A percentile compares a stretch with the other conserved stretches of the same genome.
Evolutionary conservation across 139 green algal genomes (phyloP).

Genomic region (Tetradesmus obliquus): DNA sequence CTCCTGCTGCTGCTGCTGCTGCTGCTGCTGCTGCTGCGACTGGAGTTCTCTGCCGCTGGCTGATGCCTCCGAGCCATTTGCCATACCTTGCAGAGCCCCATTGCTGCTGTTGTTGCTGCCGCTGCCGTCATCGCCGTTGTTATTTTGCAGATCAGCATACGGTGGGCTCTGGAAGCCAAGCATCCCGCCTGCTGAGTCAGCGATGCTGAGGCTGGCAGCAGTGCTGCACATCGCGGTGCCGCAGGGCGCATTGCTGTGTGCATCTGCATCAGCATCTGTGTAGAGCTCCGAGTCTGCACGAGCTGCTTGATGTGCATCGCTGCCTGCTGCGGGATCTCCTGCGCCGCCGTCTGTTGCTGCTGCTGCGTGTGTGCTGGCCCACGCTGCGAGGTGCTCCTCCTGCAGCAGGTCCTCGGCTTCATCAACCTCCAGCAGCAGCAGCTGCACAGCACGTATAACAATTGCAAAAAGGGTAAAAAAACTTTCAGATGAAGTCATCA

Average conservation of each 20-base stretch:
- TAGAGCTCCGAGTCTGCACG: neutral
- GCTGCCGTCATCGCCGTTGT: neutral
- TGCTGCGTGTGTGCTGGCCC: constrained; percentile 31
- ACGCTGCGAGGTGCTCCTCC: constrained; percentile 12
- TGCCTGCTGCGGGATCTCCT: neutral
- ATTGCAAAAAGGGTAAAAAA: too few relatives aligned
- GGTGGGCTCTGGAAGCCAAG: neutral
- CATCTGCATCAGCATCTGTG: neutral
- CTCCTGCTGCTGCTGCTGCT: constrained; percentile 12
- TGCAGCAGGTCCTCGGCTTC: constrained; percentile 24
- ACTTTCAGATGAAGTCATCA: too few relatives aligned
- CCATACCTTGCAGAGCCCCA: neutral
- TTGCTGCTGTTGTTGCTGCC: neutral
- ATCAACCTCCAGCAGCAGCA: constrained; percentile 36
- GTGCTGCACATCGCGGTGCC: neutral
- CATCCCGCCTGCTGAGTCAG: neutral
- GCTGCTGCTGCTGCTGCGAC: constrained; percentile 9
- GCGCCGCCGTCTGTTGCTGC: constrained; percentile 7
- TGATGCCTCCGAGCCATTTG: neutral
- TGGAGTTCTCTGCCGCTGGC: neutral
- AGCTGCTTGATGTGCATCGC: neutral
- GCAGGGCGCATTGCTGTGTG: neutral
- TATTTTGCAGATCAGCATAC: neutral
- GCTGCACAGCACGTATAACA: neutral
- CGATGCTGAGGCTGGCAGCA: neutral